Percentiles rank a stretch among this genome's conserved stretches.
Conservation (phyloP, 2,329 filamentous ascomycete species). For the Paraconiothyrium sp. region DNA sequence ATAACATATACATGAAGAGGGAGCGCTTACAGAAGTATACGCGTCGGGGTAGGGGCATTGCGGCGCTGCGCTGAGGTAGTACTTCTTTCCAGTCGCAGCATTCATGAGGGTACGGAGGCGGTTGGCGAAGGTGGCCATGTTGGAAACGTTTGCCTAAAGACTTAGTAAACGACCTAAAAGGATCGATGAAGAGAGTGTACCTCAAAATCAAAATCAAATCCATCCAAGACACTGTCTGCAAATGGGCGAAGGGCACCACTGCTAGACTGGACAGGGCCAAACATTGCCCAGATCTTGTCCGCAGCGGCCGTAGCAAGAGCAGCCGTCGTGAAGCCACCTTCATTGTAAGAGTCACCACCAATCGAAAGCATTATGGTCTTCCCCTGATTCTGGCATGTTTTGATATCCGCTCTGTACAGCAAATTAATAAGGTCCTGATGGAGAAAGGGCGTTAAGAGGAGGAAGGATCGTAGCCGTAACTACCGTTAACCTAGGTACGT, state of each 20-base stretch:
- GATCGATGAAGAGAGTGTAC: not conserved
- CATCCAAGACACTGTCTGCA: slow-evolving; percentile 71
- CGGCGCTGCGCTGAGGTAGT: slow-evolving; percentile 71
- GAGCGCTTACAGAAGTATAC: slow-evolving; percentile 53
- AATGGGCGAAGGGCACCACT: slow-evolving; percentile 69
- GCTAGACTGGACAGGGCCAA: slow-evolving; percentile 64
- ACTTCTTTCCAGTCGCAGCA: slow-evolving; percentile 60
- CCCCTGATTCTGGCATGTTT: slow-evolving; percentile 67
- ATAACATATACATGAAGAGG: no score
- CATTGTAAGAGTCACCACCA: slow-evolving; percentile 74
- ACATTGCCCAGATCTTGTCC: slow-evolving; percentile 73
- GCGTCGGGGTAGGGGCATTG: slow-evolving; percentile 74
- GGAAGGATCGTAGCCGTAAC: not conserved
- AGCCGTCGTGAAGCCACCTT: slow-evolving; percentile 67
- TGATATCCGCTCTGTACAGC: slow-evolving; percentile 55
- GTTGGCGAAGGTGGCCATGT: slow-evolving; percentile 70
- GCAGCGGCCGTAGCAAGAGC: slow-evolving; percentile 56
- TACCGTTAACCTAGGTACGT: not conserved
- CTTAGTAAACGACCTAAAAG: not conserved
- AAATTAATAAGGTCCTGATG: slow-evolving; percentile 3
- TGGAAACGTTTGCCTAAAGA: slow-evolving; percentile 56
- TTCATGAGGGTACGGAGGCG: slow-evolving; percentile 67
- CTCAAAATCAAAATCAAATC: slow-evolving; percentile 82
- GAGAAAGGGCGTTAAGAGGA: not conserved
- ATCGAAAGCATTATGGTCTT: slow-evolving; percentile 79